Evolutionary conservation across 2,329 filamentous ascomycete genomes (phyloP), one percentile per base, ranked within the genome.

Genomic region (Aspergillus ustus): DNA sequence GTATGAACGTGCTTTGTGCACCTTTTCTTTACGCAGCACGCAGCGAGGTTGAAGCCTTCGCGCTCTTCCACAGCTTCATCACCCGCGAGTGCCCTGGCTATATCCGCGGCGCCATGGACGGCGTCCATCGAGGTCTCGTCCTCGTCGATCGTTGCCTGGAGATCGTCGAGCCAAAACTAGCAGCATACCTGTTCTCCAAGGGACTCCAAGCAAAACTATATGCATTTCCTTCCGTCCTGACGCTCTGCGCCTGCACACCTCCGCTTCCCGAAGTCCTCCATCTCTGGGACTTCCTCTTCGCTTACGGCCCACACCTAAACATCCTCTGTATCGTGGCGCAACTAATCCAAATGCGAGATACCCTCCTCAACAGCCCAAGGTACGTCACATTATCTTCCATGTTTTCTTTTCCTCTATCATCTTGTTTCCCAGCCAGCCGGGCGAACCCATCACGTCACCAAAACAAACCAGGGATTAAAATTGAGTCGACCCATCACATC

Each of bases 1-100:
- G 95, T 67, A 98, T 99, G 94, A 99, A 99, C 74, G 95, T 99
- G 45, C 86, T 99, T 17, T 94, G 93, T 9, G 95, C 95, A 0
- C 95, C 95, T 0, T 97, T 99, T 73, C 83, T 99, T 50, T 99
- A 99, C 75, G 93, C 92, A 5, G 93, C 95, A 1, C 89, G 93
- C 61, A 97, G 92, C 75, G 95, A 99, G 79, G 90, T 93, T 7
- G 93, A 99, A 79, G 95, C 95, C 2, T 99, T 96, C 70, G 89
- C 92, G 5, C 90, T 93, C 1, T 97, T 99, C 71, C 89, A 96
- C 74, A 89, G 88, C 48, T 90, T 97, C 66, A 87, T 99, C 65
- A 96, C 92, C 1, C 84, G 85, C 59, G 94, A 98, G 76, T 93
- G 91, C 67, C 95, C 95, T 0, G 93, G 91, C 2, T 99, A 99